Base-by-base conservation (phyloP, 129 eudicot species). In the Scalesia atractyloides region DNA sequence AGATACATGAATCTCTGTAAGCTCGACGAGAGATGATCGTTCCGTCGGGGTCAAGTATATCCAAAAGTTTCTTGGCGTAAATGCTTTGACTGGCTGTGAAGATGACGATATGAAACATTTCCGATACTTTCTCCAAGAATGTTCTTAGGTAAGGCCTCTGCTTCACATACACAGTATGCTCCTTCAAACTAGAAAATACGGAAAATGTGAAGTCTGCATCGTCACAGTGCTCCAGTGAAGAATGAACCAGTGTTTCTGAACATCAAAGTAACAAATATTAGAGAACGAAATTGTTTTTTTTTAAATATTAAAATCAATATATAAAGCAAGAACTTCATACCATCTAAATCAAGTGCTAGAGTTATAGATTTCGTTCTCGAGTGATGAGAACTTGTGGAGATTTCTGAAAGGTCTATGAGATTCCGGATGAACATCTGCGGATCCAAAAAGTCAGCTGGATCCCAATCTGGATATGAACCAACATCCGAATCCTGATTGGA, bases 51-150 rank as follows among this genome's bases (percentile, higher is more conserved):
- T 95, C 99, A 71, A 95, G 70, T 47, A 95, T 85, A 72, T 95
- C 96, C 22, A 95, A 76, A 80, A 95, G 97, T 72, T 91, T 93
- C 68, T 88, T 80, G 5, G 99, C 99, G 66, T 95, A 95, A 53
- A 88, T 83, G 84, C 99, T 95, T 54, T 91, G 96, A 79, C 99
- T 95, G 50, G 99, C 99, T 8, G 99, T 95, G 82, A 95, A 95
- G 46, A 95, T 81, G 11, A 91, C 82, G 47, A 91, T 70, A 72
- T 91, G 91, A 75, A 95, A 95, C 95, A 95, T 82, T 79, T 86
- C 95, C 2, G 99, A 91, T 49, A 95, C 99, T 74, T 83, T 88
- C 76, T 84, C 84, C 74, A 95, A 74, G 68, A 95, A 95, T 64
- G 82, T 77, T 46, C 43, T 84, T 59, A 95, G 91, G 65, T 91